Base-by-base conservation (phyloP, 352 stramenopile genomes). In the Phytophthora nicotianae region DNA sequence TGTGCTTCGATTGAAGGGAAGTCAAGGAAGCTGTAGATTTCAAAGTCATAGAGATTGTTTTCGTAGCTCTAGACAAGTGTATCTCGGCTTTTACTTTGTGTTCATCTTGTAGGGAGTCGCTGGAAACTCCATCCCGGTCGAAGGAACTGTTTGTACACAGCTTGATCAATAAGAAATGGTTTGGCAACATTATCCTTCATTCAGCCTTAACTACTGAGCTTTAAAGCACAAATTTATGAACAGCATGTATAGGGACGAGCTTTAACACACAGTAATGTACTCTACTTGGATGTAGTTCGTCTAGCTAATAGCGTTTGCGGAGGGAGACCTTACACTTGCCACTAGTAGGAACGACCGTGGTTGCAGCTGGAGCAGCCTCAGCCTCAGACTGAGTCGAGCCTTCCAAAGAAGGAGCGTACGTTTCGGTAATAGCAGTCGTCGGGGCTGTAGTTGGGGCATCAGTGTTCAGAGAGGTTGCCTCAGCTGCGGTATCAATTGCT, bases 21-120 rank as follows among this genome's bases (percentile, higher is more conserved):
- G 13, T 49, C 32, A 17, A 52, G 29, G 37, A 68, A 68, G 40
- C 43, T 57, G 61, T 69, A 65, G 46, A 60, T 32, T 46, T 40
- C 37, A 23, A 55, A 56, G 19, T 61, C 51, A 33, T 62, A 29
- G 50, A 62, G 51, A 45, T 46, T 41, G 16, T 43, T 23, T 53
- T 50, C 26, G 37, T 58, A 55, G 37, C 43, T 45, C 40, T 48
- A 50, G 41, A 33, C 17, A 52, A 65, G 49, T 40, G 47, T 11
- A n/a, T 26, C 27, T 61, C 23, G 38, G 16, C 48, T 59, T 59
- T 53, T 32, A 8, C 23, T 54, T 37, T 53, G 33, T 67, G 33
- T 62, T 60, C 17, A 35, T 53, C 23, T 56, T 16, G 19, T 45
- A 65, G 5, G 55, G 56, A 52, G 58, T 55, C 58, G 26, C 40